Evolutionary conservation across 2,329 filamentous ascomycete genomes (phyloP).

Genomic region (Ilyonectria destructans): DNA sequence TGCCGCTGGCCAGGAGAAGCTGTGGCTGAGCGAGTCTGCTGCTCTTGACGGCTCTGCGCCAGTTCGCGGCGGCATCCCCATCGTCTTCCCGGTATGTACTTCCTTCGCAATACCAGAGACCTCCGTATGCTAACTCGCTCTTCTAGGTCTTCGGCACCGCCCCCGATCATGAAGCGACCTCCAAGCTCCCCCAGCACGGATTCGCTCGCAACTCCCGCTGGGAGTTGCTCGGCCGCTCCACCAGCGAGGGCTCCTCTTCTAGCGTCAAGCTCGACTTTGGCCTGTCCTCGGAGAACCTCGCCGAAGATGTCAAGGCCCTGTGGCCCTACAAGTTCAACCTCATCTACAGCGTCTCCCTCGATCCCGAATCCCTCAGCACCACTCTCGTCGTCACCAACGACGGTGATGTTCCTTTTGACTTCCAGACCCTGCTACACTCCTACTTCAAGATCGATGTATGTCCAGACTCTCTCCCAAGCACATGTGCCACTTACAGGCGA

Average conservation of each 20-base stretch:
- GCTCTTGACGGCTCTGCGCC: constrained; percentile 90
- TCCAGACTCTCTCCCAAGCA: constrained; percentile 21
- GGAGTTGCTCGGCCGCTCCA: constrained; percentile 93
- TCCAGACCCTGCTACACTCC: constrained; percentile 92
- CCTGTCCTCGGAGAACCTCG: constrained; percentile 81
- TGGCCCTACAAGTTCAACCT: constrained; percentile 93
- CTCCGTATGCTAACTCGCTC: neutral
- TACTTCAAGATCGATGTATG: constrained; percentile 87
- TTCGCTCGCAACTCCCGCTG: constrained; percentile 92
- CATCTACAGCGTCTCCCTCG: constrained; percentile 93
- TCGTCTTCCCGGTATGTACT: constrained; percentile 90
- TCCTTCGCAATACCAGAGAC: constrained; percentile 5
- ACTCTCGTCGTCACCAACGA: constrained; percentile 92
- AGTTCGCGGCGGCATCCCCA: constrained; percentile 90
- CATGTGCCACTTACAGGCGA: neutral
- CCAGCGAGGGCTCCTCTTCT: constrained; percentile 68
- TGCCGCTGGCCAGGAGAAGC: constrained; percentile 82
- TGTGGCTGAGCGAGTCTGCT: constrained; percentile 88
- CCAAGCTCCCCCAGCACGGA: constrained; percentile 90
- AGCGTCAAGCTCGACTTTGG: constrained; percentile 97
- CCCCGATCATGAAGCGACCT: constrained; percentile 83
- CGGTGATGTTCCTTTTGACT: constrained; percentile 86
- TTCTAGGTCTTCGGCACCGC: constrained; percentile 87
- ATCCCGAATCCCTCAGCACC: constrained; percentile 82
- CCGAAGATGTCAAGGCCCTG: constrained; percentile 76